These are phyloP conservation scores for Carex kokanica DNA, from an alignment of 176 grass and related monocot genomes.

Conservation along the genomic window DNA sequence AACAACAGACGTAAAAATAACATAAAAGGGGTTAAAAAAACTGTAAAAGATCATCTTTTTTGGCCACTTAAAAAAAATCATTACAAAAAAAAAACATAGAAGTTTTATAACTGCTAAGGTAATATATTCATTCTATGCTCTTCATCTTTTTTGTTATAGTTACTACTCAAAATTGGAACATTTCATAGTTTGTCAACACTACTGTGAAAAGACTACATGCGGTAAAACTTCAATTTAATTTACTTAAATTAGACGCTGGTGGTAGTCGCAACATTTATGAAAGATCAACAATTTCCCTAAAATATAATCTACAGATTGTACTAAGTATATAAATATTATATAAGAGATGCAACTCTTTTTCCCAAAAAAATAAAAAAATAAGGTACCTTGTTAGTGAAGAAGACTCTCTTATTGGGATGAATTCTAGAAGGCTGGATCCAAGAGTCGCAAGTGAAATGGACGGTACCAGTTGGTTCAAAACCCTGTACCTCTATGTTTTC, in stretches of 20 bases:
- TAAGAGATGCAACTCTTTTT: neutral
- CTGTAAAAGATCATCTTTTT: neutral
- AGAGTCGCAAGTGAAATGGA: slow-evolving; percentile 79
- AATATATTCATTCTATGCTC: neutral
- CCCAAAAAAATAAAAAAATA: neutral
- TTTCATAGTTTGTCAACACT: neutral
- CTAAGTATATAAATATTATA: neutral
- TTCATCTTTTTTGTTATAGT: neutral
- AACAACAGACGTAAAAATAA: neutral
- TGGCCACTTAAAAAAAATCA: neutral
- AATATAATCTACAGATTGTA: too few species aligned
- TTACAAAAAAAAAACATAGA: neutral
- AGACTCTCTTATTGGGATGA: slow-evolving; percentile 48
- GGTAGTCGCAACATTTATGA: too few species aligned
- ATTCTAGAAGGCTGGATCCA: slow-evolving; percentile 72
- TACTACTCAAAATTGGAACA: neutral
- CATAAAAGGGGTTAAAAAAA: neutral
- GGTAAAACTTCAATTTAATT: too few species aligned
- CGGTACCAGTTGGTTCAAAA: slow-evolving; percentile 43
- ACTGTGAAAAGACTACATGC: neutral
- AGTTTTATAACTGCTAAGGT: neutral
- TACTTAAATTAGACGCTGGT: too few species aligned
- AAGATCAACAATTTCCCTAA: too few species aligned
- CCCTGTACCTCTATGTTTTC: slow-evolving; percentile 82
- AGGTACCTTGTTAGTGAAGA: slow-evolving; percentile 69